phyloP scores from a whole-genome alignment of 257 asterid species.

The Paraleonurus japonicus region DNA sequence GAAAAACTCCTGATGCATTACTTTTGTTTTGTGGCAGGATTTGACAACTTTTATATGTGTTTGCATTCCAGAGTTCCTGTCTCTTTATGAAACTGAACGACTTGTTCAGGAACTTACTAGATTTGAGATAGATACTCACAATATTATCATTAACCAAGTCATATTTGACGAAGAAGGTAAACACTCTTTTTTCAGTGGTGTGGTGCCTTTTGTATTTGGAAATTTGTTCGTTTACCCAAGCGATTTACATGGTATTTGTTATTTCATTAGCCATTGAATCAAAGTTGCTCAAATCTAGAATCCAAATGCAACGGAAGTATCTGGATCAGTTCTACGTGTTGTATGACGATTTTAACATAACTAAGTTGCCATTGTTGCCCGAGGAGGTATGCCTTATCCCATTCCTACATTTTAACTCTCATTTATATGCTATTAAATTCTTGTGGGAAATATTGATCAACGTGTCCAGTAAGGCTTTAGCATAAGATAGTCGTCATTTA shows the following conservation, averaged over 20 bases:
- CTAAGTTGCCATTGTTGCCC: conserved; percentile 93
- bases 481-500: not conserved
- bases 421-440: not conserved
- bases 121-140: conserved; percentile 96
- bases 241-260: conserved; percentile 12
- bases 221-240: not conserved
- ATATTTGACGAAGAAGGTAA: conserved; percentile 93
- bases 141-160: conserved; percentile 93
- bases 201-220: conserved; percentile 4
- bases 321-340: conserved; percentile 89
- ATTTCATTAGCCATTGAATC: conserved; percentile 66
- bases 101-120: conserved; percentile 96
- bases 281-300: conserved; percentile 85
- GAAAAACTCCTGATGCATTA: conserved; percentile 21
- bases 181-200: not conserved
- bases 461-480: not conserved
- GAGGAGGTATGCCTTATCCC: conserved; percentile 56
- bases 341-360: conserved; percentile 85
- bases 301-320: conserved; percentile 93
- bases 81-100: conserved; percentile 92
- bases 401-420: not conserved
- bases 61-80: conserved; percentile 95
- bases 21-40: conserved; percentile 56
- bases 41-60: conserved; percentile 92
- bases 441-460: not conserved